A percentile compares a stretch with the other conserved stretches of the same genome.
phyloP scores from a whole-genome alignment of 2,329 filamentous ascomycete species.

The Epichloe uncinata region DNA sequence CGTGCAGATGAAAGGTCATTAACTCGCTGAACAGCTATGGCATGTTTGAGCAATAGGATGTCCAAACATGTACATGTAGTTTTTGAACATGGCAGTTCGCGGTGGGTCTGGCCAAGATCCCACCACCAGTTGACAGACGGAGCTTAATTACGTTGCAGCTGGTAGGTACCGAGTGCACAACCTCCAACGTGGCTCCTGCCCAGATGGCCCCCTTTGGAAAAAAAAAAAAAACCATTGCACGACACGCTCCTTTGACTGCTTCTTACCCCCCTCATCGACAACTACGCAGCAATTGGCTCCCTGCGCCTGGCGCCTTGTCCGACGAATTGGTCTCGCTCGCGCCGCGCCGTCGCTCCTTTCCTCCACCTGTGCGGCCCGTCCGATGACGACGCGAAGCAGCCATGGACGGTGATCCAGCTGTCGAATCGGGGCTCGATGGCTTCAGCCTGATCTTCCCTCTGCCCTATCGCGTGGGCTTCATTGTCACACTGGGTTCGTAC shows the following conservation, averaged over 20 bases:
- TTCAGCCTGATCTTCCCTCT: constrained; percentile 81
- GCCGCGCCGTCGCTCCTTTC: background rate
- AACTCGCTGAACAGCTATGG: no score
- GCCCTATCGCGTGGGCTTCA: constrained; percentile 77
- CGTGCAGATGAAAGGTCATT: no score
- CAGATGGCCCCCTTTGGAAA: background rate
- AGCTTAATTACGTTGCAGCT: no score
- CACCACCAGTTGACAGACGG: no score
- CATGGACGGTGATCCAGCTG: constrained; percentile 64
- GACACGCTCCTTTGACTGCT: background rate
- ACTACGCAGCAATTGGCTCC: background rate
- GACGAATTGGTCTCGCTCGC: background rate
- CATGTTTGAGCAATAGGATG: no score
- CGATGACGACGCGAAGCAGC: constrained; percentile 10
- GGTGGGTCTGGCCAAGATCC: no score
- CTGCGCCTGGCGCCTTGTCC: background rate
- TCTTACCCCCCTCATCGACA: no score
- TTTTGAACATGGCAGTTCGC: no score
- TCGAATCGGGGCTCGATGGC: constrained; percentile 61
- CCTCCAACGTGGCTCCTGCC: background rate
- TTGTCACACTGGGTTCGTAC: constrained; percentile 65
- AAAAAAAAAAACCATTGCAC: background rate
- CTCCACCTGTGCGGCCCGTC: background rate
- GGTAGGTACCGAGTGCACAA: no score
- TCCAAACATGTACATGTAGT: no score